A percentile compares a stretch with the other conserved stretches of the same genome.
Evolutionary conservation across 495 filamentous ascomycete genomes (phyloP).

Genomic region (Sporormia fimetaria): DNA sequence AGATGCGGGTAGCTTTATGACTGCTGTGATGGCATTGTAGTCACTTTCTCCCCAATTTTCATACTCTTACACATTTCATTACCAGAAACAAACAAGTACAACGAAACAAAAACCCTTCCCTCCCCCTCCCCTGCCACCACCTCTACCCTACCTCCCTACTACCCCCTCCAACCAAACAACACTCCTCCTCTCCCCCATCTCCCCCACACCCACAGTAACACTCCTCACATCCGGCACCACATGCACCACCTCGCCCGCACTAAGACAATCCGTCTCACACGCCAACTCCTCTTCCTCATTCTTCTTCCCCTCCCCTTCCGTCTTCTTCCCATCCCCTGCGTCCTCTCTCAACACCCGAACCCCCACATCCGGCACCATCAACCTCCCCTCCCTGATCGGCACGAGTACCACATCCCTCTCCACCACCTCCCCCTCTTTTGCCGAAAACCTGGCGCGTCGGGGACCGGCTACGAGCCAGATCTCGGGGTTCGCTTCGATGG

Average conservation of each 20-base stretch:
- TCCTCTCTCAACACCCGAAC: constrained; percentile 42
- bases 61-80: no score
- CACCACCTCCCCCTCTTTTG: constrained; percentile 39
- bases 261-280: constrained; percentile 72
- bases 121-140: background rate
- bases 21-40: no score
- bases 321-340: constrained; percentile 30
- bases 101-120: background rate
- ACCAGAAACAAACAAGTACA: no score
- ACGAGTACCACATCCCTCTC: constrained; percentile 57
- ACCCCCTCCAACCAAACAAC: constrained; percentile 16
- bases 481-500: constrained; percentile 63
- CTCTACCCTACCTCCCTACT: no score
- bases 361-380: constrained; percentile 67
- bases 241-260: constrained; percentile 60
- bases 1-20: no score
- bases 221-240: constrained; percentile 64
- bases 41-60: no score
- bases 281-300: constrained; percentile 31
- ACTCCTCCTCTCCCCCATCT: constrained; percentile 12
- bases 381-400: constrained; percentile 63
- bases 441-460: constrained; percentile 64
- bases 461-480: constrained; percentile 77
- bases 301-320: constrained; percentile 17
- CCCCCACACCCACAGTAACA: constrained; percentile 48